A percentile compares a stretch with the other conserved stretches of the same genome.
Evolutionary conservation across 768 basidiomycete species (phyloP).

Genomic region (Mycena amicta): DNA sequence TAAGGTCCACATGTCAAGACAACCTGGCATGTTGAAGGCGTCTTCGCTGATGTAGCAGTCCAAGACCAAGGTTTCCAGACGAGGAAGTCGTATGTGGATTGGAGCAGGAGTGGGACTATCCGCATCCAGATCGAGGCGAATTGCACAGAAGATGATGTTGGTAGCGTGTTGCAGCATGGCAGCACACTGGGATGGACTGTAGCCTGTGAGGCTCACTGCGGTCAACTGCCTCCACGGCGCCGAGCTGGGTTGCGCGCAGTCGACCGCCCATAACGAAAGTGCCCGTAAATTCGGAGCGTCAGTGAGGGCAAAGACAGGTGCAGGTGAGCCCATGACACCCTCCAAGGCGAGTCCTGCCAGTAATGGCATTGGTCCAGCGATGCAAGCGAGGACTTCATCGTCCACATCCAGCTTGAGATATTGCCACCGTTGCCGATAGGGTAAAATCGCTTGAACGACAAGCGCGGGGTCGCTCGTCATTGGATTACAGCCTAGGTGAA

Average conservation of each 20-base stretch:
- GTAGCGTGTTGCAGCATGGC: background rate
- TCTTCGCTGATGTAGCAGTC: background rate
- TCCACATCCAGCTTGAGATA: background rate
- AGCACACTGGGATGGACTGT: background rate
- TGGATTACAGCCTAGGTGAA: background rate
- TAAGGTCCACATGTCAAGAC: background rate
- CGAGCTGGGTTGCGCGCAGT: background rate
- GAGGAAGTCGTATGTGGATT: background rate
- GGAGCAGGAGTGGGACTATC: no score
- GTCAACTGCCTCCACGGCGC: background rate
- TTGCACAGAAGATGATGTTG: background rate
- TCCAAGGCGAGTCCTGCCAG: background rate
- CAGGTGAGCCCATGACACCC: background rate
- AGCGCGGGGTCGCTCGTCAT: background rate
- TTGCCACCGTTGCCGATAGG: background rate
- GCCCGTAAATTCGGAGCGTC: background rate
- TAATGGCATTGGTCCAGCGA: background rate
- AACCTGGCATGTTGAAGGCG: background rate
- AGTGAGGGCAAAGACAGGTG: background rate
- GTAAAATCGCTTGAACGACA: background rate
- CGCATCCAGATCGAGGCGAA: background rate
- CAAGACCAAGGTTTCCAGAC: background rate
- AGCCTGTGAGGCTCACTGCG: background rate
- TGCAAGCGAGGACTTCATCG: background rate
- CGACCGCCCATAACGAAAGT: background rate